Percentiles rank a stretch among this genome's conserved stretches.
These are phyloP conservation scores for Helianthus annuus DNA, from an alignment of 129 eudicot genomes.

Conservation along the genomic window DNA sequence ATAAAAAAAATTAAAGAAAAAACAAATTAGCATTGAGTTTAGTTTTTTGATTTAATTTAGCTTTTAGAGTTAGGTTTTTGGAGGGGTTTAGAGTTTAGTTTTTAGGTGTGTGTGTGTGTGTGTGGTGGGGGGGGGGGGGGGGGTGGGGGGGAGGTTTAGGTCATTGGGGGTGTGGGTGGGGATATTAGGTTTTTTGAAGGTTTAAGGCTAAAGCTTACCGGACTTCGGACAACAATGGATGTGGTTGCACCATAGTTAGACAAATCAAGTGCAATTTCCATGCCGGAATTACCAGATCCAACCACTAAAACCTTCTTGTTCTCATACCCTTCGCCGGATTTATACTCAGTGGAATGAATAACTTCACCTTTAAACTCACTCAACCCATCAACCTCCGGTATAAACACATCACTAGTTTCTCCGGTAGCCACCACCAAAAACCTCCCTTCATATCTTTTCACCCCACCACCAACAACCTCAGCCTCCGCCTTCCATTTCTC, in stretches of 20 bases:
- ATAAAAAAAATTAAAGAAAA: too few relatives aligned
- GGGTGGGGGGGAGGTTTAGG: too few relatives aligned
- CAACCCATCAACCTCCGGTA: constrained; percentile 63
- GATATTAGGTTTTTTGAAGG: too few relatives aligned
- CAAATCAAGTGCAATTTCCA: constrained; percentile 83
- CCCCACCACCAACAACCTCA: constrained; percentile 5
- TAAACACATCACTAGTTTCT: constrained; percentile 50
- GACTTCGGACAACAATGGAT: constrained; percentile 76
- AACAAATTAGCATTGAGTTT: too few relatives aligned
- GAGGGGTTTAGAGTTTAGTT: too few relatives aligned
- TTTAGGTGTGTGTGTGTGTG: too few relatives aligned
- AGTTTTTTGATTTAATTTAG: too few relatives aligned
- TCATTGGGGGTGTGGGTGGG: too few relatives aligned
- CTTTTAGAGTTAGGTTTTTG: too few relatives aligned
- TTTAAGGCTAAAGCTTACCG: constrained; percentile 38
- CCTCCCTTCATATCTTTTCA: constrained; percentile 38
- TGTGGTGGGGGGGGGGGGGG: too few relatives aligned
- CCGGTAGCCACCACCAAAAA: constrained; percentile 81
- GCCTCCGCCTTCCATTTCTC: constrained; percentile 51
- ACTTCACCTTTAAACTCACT: constrained; percentile 61
- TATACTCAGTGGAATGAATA: constrained; percentile 62
- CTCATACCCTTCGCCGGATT: constrained; percentile 43
- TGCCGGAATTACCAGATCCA: constrained; percentile 88
- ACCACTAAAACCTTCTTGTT: constrained; percentile 69
- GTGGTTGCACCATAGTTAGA: constrained; percentile 53